Evolutionary conservation across 176 grass and related monocot species (phyloP), one percentile per base, ranked within the genome.

Genomic region (Puccinellia tenuiflora): DNA sequence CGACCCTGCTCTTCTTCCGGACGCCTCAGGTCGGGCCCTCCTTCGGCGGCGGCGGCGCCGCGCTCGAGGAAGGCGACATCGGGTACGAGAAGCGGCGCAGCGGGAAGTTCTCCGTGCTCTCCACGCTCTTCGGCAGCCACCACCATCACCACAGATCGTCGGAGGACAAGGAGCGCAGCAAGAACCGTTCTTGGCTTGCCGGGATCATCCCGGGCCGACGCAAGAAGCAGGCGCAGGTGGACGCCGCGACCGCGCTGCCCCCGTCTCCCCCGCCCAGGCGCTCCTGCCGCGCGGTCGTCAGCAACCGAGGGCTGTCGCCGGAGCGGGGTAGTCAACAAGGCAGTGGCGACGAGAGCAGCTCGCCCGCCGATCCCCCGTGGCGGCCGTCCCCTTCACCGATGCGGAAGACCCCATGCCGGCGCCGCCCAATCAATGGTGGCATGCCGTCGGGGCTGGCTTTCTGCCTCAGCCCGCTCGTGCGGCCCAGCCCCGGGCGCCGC

Each of bases 381-480:
- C 85, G 68, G 13, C 93, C 96, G 13, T 79, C 87, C 6, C 92
- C 91, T 26, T 88, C 96, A 1, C 83, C 93, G 66, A 87, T 95
- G 90, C 91, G 87, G 80, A 82, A 30, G 48, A 81, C 71, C 1
- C 81, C 77, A 24, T 67, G 85, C 64, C 74, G 83, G 69, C 85
- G 71, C 18, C 88, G 78, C 14, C 86, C 84, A 72, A 28, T 64
- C 4, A 88, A 3, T 54, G 68, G 15, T 54, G 68, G 15, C 55
- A 65, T 86, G 83, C 79, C 84, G 6, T 83, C 91, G 9, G 94
- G 94, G 6, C 89, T 94, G 43, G 84, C 90, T 18, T 81, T 94
- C 64, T 97, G 90, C 86, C 88, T 97, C 77, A 97, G 95, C 79
- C 95, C 95, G 64, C 95, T 94, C 4, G 88, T 97, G 71, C 66